phyloP scores from a whole-genome alignment of 2,329 filamentous ascomycete species.

The Exophiala aquamarina region DNA sequence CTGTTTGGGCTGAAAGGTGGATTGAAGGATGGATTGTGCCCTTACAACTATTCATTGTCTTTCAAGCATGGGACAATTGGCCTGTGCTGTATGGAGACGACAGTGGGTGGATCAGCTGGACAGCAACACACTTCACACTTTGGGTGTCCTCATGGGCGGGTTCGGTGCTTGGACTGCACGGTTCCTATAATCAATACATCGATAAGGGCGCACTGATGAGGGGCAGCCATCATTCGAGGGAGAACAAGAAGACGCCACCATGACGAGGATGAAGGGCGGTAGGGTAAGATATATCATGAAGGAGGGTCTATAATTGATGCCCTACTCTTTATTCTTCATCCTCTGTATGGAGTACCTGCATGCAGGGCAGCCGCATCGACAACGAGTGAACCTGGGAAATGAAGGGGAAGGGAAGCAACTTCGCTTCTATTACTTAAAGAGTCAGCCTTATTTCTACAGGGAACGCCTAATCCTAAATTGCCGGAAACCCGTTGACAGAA shows the following conservation, averaged over 20 bases:
- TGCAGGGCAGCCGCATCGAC: no score
- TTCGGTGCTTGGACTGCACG: slow-evolving; percentile 13
- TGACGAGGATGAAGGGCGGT: no score
- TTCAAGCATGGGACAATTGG: slow-evolving; percentile 20
- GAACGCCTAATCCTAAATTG: no score
- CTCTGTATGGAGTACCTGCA: no score
- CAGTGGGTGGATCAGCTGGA: slow-evolving; percentile 16
- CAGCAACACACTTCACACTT: slow-evolving; percentile 15
- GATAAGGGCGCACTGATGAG: neutral
- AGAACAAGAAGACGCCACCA: neutral
- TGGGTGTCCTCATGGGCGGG: slow-evolving; percentile 5
- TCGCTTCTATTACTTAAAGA: no score
- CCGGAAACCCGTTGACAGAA: no score
- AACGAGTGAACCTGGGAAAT: no score
- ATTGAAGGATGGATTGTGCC: slow-evolving; percentile 16
- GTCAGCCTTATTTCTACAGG: no score
- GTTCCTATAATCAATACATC: slow-evolving; percentile 16
- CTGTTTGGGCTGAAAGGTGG: slow-evolving; percentile 3
- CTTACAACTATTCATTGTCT: slow-evolving; percentile 19
- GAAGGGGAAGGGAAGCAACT: no score
- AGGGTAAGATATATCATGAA: no score
- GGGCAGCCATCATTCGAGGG: neutral
- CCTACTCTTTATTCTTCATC: no score
- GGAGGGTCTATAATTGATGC: no score
- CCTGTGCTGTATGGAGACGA: slow-evolving; percentile 16